These are phyloP conservation scores for Geotrichum macrosporum DNA, from an alignment of 1,139 yeast species.

Conservation along the genomic window DNA sequence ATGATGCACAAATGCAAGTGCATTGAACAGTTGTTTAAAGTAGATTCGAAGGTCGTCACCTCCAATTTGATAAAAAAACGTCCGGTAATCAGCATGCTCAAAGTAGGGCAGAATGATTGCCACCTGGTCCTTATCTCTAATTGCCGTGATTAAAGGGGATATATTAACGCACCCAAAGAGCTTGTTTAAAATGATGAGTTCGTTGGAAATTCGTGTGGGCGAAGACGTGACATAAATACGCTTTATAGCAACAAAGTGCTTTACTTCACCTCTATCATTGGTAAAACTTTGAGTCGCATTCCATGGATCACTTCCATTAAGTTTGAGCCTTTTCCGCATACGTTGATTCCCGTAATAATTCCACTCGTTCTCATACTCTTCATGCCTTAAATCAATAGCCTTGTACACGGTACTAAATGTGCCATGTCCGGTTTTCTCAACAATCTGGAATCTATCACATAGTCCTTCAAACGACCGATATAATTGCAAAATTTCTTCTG, in stretches of 20 bases:
- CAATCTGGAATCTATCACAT: conserved; percentile 54
- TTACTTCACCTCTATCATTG: conserved; percentile 20
- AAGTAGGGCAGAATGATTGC: conserved; percentile 89
- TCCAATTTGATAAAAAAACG: conserved; percentile 75
- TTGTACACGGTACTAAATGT: conserved; percentile 88
- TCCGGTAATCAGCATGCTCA: conserved; percentile 82
- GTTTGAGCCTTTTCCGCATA: neutral
- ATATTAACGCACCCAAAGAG: conserved; percentile 67
- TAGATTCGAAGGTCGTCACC: conserved; percentile 75
- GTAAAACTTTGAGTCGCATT: neutral
- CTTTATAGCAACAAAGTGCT: conserved; percentile 80
- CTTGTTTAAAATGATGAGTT: conserved; percentile 67
- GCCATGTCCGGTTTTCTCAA: conserved; percentile 92
- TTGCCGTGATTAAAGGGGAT: conserved; percentile 84
- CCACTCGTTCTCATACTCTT: conserved; percentile 32
- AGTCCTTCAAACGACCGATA: conserved; percentile 62
- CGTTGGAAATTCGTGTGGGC: conserved; percentile 84
- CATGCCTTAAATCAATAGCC: conserved; percentile 59
- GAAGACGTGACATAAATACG: conserved; percentile 94
- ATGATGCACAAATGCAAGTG: conserved; percentile 69
- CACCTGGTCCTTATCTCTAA: conserved; percentile 85
- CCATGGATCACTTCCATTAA: conserved; percentile 1
- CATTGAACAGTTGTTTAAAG: conserved; percentile 71
- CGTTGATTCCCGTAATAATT: conserved; percentile 19
- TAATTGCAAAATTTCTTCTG: conserved; percentile 56